phyloP scores from a whole-genome alignment of 2,329 filamentous ascomycete genomes.

The Xylaria digitata region DNA sequence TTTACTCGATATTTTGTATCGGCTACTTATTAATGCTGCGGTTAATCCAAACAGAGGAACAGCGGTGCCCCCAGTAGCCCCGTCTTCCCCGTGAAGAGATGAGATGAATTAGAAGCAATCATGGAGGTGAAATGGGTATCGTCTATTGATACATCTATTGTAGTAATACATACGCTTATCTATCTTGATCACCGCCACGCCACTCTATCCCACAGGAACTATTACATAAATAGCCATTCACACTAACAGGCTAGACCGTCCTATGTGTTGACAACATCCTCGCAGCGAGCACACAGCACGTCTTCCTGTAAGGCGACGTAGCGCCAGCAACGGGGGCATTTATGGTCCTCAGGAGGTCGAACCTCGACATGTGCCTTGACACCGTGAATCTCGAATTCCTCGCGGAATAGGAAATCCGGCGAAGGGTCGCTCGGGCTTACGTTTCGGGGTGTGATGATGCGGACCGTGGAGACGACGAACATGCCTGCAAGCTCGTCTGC shows the following conservation, averaged over 20 bases:
- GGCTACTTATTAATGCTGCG: too few species aligned
- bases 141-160: conserved; percentile 27
- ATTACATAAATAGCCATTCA: neutral
- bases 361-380: conserved; percentile 56
- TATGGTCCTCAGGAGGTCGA: conserved; percentile 65
- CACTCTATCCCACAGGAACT: neutral
- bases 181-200: neutral
- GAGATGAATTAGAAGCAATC: neutral
- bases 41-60: too few species aligned
- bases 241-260: neutral
- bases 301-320: conserved; percentile 77
- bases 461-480: conserved; percentile 68
- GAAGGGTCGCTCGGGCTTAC: conserved; percentile 51
- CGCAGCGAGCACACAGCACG: conserved; percentile 78
- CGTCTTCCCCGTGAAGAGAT: neutral
- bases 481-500: conserved; percentile 68
- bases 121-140: conserved; percentile 26
- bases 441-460: conserved; percentile 42
- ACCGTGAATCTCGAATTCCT: conserved; percentile 57
- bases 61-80: too few species aligned
- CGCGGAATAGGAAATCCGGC: conserved; percentile 49
- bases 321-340: conserved; percentile 91
- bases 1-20: too few species aligned
- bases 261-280: conserved; percentile 64
- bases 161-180: conserved; percentile 18